Percentiles rank a stretch among this genome's conserved stretches.
phyloP scores from a whole-genome alignment of 768 basidiomycete genomes.

The Leucocoprinus birnbaumii region DNA sequence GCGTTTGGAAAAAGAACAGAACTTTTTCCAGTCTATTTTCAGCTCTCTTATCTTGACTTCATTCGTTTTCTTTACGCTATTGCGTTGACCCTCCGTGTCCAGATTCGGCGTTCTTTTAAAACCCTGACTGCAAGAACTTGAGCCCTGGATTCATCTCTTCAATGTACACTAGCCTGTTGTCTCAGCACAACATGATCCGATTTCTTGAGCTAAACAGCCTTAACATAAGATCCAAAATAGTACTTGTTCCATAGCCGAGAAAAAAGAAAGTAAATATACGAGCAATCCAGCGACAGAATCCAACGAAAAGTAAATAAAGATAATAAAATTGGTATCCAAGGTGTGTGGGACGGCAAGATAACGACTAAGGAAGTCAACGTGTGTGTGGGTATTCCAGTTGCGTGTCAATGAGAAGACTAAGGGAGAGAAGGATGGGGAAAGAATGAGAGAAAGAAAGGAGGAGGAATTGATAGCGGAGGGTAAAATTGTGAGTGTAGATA shows the following conservation, averaged over 20 bases:
- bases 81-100: too few relatives aligned
- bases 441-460: not conserved
- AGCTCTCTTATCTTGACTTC: too few relatives aligned
- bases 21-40: too few relatives aligned
- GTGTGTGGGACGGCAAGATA: not conserved
- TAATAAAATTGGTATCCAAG: constrained; percentile 3
- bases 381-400: constrained; percentile 7
- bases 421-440: not conserved
- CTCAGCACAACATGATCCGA: too few relatives aligned
- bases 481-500: not conserved
- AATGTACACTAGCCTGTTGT: too few relatives aligned
- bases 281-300: not conserved
- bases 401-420: not conserved
- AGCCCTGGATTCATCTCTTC: too few relatives aligned
- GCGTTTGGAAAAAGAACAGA: too few relatives aligned
- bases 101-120: too few relatives aligned
- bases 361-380: not conserved
- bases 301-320: not conserved
- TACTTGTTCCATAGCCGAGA: constrained; percentile 2
- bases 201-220: not conserved
- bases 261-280: not conserved
- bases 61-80: too few relatives aligned
- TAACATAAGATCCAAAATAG: not conserved
- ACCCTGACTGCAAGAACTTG: too few relatives aligned
- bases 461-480: not conserved